These are phyloP conservation scores for Chrysoporthe puriensis DNA, from an alignment of 2,329 filamentous ascomycete species.

Conservation along the genomic window DNA sequence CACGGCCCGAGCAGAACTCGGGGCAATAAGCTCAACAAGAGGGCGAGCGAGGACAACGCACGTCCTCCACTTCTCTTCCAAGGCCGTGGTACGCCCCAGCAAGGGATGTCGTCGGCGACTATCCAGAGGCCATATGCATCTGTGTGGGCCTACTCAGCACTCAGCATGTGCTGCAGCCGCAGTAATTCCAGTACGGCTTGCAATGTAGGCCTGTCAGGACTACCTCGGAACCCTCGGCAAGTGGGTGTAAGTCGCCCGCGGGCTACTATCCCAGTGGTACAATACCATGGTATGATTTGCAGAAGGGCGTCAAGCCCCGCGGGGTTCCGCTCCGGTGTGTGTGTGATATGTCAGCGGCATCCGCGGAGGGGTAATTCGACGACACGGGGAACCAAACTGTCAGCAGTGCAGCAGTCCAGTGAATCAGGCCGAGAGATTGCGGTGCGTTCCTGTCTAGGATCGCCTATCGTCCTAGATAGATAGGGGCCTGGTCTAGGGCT, in stretches of 20 bases:
- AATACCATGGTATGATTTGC: conserved; percentile 1
- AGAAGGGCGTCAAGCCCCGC: not conserved
- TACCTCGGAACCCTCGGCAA: conserved; percentile 2
- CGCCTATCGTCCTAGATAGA: too few species aligned
- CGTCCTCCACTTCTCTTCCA: not conserved
- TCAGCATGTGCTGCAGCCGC: not conserved
- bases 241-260: not conserved
- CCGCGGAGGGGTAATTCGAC: not conserved
- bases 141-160: not conserved
- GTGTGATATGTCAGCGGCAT: not conserved
- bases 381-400: not conserved
- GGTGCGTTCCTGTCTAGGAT: not conserved
- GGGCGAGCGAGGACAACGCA: not conserved
- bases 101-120: not conserved
- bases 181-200: not conserved
- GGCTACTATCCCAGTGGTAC: not conserved
- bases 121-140: not conserved
- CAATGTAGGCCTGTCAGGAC: not conserved
- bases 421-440: not conserved
- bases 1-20: not conserved
- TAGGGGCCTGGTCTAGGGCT: not conserved
- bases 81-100: not conserved
- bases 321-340: not conserved
- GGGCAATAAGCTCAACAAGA: not conserved
- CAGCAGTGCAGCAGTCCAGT: not conserved